These are phyloP conservation scores for Capronia epimyces DNA, from an alignment of 2,329 filamentous ascomycete species.

Conservation along the genomic window DNA sequence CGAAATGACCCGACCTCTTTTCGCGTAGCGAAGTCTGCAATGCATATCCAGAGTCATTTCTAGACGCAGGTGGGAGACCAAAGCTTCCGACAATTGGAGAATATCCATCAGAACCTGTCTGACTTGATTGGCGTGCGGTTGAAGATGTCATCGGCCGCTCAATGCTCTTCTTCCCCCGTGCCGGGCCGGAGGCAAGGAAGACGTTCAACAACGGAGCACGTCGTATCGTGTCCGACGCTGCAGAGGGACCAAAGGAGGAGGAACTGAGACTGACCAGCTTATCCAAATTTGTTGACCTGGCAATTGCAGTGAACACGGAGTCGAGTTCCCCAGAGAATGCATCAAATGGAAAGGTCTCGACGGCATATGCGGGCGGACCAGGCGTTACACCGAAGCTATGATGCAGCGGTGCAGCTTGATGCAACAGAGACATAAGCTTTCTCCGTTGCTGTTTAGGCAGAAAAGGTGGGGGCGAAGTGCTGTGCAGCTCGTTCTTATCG, in stretches of 20 bases:
- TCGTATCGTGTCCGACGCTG: slow-evolving; percentile 44
- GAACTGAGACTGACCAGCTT: slow-evolving; percentile 89
- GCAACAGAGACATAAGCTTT: slow-evolving; percentile 81
- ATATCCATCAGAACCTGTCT: slow-evolving; percentile 48
- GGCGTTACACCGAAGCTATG: slow-evolving; percentile 76
- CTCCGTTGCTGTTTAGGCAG: slow-evolving; percentile 83
- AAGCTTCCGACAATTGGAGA: slow-evolving; percentile 77
- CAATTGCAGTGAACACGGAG: slow-evolving; percentile 67
- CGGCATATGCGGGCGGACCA: slow-evolving; percentile 87
- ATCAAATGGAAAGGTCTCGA: slow-evolving; percentile 88
- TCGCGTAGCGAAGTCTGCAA: slow-evolving; percentile 80
- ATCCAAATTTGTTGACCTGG: slow-evolving; percentile 66
- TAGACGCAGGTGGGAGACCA: slow-evolving; percentile 70
- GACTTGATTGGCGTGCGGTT: slow-evolving; percentile 49
- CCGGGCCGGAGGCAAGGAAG: slow-evolving; percentile 68
- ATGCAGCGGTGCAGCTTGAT: slow-evolving; percentile 85
- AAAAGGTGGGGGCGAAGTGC: slow-evolving; percentile 68
- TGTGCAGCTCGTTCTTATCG: slow-evolving; percentile 84
- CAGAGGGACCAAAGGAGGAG: slow-evolving; percentile 70
- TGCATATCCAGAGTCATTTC: slow-evolving; percentile 87
- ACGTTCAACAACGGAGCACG: slow-evolving; percentile 80
- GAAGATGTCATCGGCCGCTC: slow-evolving; percentile 67
- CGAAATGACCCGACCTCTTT: slow-evolving; percentile 91
- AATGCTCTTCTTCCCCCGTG: slow-evolving; percentile 32
- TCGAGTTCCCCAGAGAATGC: slow-evolving; percentile 83